Evolutionary conservation across 1,284 basidiomycete genomes (phyloP).

Genomic region (Boletus sp.): DNA sequence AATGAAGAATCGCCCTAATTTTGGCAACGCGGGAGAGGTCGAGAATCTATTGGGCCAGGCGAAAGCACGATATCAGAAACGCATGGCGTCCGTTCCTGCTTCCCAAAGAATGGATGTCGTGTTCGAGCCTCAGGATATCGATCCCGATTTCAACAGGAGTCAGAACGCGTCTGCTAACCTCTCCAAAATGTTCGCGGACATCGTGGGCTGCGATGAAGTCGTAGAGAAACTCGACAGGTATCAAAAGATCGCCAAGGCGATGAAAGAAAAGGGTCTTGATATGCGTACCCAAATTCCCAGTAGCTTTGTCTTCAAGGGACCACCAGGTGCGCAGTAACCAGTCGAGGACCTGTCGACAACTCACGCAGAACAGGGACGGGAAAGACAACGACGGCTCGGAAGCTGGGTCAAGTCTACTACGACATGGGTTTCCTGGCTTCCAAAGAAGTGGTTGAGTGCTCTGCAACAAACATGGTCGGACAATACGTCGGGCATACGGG

Average conservation of each 20-base stretch:
- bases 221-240: constrained; percentile 45
- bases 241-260: constrained; percentile 46
- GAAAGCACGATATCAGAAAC: constrained; percentile 47
- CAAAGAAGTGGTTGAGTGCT: constrained; percentile 52
- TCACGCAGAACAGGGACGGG: constrained; percentile 33
- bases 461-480: constrained; percentile 62
- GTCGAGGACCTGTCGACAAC: background rate
- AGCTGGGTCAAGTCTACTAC: constrained; percentile 38
- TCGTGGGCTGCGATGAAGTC: constrained; percentile 56
- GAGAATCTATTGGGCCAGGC: constrained; percentile 58
- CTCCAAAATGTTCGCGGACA: constrained; percentile 52
- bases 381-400: constrained; percentile 43
- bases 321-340: constrained; percentile 38
- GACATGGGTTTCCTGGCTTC: constrained; percentile 28
- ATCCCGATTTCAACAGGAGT: constrained; percentile 51
- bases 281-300: constrained; percentile 52
- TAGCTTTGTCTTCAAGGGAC: constrained; percentile 68
- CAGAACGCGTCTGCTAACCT: constrained; percentile 49
- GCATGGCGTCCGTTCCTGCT: constrained; percentile 36
- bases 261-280: constrained; percentile 42
- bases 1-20: constrained; percentile 53
- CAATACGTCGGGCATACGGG: constrained; percentile 67
- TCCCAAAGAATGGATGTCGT: constrained; percentile 38
- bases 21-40: constrained; percentile 65
- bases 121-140: constrained; percentile 60